Conservation (phyloP, 306 rosid species). For the Acacia melanoxylon region DNA sequence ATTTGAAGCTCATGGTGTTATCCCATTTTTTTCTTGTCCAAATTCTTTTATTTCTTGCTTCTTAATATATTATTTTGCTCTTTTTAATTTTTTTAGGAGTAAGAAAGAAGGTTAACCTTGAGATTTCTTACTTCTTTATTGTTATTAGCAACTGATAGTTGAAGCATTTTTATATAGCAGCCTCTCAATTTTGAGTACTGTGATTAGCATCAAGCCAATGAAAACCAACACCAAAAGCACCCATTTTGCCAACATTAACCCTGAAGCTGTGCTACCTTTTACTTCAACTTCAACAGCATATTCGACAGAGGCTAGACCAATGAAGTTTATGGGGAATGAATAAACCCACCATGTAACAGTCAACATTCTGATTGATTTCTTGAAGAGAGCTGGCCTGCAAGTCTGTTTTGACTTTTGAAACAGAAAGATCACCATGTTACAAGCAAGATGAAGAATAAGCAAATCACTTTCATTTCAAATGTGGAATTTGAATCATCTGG, state of each 20-base stretch:
- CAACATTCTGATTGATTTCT: conserved; percentile 50
- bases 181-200: conserved; percentile 37
- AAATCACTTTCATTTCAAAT: not conserved
- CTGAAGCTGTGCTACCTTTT: conserved; percentile 33
- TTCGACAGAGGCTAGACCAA: conserved; percentile 51
- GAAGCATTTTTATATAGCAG: conserved; percentile 32
- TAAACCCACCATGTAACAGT: conserved; percentile 51
- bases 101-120: not conserved
- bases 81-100: not conserved
- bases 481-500: not conserved
- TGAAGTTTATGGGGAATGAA: conserved; percentile 50
- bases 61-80: not conserved
- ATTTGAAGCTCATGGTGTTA: not conserved
- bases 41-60: not conserved
- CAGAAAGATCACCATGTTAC: not conserved
- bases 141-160: conserved; percentile 3
- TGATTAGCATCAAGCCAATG: conserved; percentile 40
- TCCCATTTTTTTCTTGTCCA: not conserved
- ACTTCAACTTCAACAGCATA: conserved; percentile 36
- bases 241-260: conserved; percentile 38
- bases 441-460: not conserved
- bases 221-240: conserved; percentile 44
- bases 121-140: not conserved
- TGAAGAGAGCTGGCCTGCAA: conserved; percentile 56
- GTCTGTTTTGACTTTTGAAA: conserved; percentile 33